Percentiles rank a stretch among this genome's conserved stretches.
Conservation (phyloP, 148 eudicot genomes). For the Chenopodium berlandieri region DNA sequence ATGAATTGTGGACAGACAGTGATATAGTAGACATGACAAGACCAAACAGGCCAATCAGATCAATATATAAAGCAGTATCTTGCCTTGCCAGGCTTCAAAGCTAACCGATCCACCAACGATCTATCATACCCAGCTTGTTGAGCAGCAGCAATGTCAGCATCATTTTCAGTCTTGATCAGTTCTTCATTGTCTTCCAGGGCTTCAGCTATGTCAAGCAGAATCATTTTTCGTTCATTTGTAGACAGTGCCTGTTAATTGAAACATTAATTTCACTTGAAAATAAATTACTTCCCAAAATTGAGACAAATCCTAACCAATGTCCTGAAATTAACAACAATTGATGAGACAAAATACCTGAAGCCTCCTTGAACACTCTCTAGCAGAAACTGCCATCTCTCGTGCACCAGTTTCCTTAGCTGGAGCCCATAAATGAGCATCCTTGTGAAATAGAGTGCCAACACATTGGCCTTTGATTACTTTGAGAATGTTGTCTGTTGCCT, state of each 20-base stretch:
- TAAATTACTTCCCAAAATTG: background rate
- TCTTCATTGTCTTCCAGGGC: slow-evolving; percentile 74
- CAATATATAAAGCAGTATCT: slow-evolving; percentile 18
- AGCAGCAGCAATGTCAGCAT: slow-evolving; percentile 76
- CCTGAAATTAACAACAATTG: background rate
- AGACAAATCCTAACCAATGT: too few relatives aligned
- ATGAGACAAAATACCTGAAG: slow-evolving; percentile 60
- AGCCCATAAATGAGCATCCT: slow-evolving; percentile 64
- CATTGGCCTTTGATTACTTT: slow-evolving; percentile 73
- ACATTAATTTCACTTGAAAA: slow-evolving; percentile 4
- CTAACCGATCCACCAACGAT: slow-evolving; percentile 70
- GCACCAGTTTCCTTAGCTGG: slow-evolving; percentile 52
- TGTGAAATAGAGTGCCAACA: slow-evolving; percentile 87
- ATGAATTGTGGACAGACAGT: background rate
- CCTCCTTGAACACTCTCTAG: slow-evolving; percentile 80
- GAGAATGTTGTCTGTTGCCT: slow-evolving; percentile 61
- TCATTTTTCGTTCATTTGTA: slow-evolving; percentile 66
- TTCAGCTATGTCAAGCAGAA: slow-evolving; percentile 77
- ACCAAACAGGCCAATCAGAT: background rate
- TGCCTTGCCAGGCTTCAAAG: slow-evolving; percentile 87
- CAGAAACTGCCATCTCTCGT: slow-evolving; percentile 91
- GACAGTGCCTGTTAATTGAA: slow-evolving; percentile 54
- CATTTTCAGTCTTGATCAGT: slow-evolving; percentile 61
- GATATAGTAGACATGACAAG: background rate
- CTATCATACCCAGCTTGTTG: slow-evolving; percentile 71